Evolutionary conservation across 2,329 filamentous ascomycete species (phyloP), one percentile per base, ranked within the genome.

Genomic region (Lachnellula hyalina): DNA sequence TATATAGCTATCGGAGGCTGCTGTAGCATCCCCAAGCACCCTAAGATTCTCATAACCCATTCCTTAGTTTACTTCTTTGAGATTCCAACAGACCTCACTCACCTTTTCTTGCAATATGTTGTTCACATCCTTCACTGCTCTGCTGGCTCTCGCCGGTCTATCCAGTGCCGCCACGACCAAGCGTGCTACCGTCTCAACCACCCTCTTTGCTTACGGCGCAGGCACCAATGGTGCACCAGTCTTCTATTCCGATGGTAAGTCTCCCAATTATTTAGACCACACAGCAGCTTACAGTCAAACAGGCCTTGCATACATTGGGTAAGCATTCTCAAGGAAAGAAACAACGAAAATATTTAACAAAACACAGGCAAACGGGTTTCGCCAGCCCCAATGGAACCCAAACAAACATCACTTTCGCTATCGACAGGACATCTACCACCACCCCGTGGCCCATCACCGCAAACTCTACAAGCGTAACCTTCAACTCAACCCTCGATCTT

Each of bases 291-390:
- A 46, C 44, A 21, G 17, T 12, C 46, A 42, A 36, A 14, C 38
- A 71, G 69, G 68, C 2, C 55, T 65, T 45, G 70, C 69, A n/a
- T 72, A 71, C 50, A 62, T 70, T 35, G 70, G 69, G 41, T 44
- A 44, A 44, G 41, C 12, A 9, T n/a, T 44, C 21, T 5, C 19
- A 12, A 7, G 19, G 4, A 44, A 23, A 44, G 41, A 44, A 25
- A 19, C 41, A 7, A 38, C 3, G 15, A 44, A 19, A 41, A 44
- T 2, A 19, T 23, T 14, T 21, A 44, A 19, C 41, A 21, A 44
- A 19, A 44, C 5, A 12, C 12, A 44, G 41, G 23, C 1, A n/a
- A 4, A 11, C 15, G n/a, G 4, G 47, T 54, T 21, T 63, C 61
- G 5, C 46, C 57, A 6, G 61, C 34, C 61, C 60, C 6, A 49